Percentiles rank a stretch among this genome's conserved stretches.
These are phyloP conservation scores for Monilinia fructigena DNA, from an alignment of 2,329 filamentous ascomycete species.

Conservation along the genomic window DNA sequence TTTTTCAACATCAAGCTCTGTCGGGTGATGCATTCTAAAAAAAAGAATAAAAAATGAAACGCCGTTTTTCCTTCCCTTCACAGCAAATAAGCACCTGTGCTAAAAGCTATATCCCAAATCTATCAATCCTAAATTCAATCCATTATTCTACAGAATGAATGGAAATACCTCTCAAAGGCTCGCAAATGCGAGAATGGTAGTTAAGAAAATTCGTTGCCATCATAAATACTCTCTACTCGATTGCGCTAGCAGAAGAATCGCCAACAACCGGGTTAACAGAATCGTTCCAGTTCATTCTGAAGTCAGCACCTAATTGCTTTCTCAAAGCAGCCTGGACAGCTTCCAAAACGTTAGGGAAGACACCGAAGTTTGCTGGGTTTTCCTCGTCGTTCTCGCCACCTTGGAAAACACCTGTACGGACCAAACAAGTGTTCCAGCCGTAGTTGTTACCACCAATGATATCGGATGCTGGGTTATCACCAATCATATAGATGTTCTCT, in stretches of 20 bases:
- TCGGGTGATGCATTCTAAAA: not conserved
- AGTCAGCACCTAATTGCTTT: slow-evolving; percentile 71
- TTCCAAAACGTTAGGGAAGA: slow-evolving; percentile 71
- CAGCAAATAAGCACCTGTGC: slow-evolving; percentile 11
- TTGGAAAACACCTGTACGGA: slow-evolving; percentile 64
- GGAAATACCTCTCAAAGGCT: not conserved
- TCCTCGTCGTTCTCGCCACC: slow-evolving; percentile 72
- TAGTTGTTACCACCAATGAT: slow-evolving; percentile 79
- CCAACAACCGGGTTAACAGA: slow-evolving; percentile 66
- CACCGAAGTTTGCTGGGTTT: slow-evolving; percentile 75
- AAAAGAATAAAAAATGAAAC: not conserved
- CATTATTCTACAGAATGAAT: not conserved
- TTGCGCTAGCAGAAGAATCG: slow-evolving; percentile 52
- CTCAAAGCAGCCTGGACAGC: slow-evolving; percentile 65
- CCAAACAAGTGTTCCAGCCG: slow-evolving; percentile 77
- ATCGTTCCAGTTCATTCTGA: slow-evolving; percentile 71
- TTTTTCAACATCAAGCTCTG: slow-evolving; percentile 10
- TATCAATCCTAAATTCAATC: not conserved
- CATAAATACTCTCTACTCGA: slow-evolving; percentile 46
- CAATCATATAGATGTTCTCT: slow-evolving; percentile 73
- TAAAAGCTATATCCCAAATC: slow-evolving; percentile 5
- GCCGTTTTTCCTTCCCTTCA: slow-evolving; percentile 14
- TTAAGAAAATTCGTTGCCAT: slow-evolving; percentile 19
- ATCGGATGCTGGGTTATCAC: slow-evolving; percentile 72
- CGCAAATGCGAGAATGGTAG: not conserved